phyloP scores from a whole-genome alignment of 257 asterid genomes.

The Ilex aquifolium region DNA sequence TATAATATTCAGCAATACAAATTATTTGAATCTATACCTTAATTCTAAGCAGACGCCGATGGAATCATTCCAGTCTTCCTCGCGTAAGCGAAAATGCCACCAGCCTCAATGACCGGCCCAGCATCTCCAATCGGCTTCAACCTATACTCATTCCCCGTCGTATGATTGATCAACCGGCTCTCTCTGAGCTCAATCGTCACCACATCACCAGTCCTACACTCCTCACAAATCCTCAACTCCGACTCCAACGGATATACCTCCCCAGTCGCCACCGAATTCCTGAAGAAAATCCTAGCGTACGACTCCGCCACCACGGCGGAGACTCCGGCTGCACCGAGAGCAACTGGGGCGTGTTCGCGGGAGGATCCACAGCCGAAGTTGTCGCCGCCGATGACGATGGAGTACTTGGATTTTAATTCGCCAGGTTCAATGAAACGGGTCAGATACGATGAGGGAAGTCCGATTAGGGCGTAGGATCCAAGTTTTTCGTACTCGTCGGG shows the following conservation, averaged over 20 bases:
- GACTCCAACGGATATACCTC: conserved; percentile 88
- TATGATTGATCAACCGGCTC: conserved; percentile 70
- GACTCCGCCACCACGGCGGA: conserved; percentile 91
- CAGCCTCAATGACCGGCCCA: conserved; percentile 92
- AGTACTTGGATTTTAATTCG: conserved; percentile 51
- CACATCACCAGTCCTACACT: conserved; percentile 81
- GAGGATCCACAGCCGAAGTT: conserved; percentile 97
- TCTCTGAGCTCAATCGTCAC: conserved; percentile 72
- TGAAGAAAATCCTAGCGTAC: conserved; percentile 79
- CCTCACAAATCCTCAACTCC: conserved; percentile 80
- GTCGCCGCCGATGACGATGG: conserved; percentile 76
- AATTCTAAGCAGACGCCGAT: conserved; percentile 27
- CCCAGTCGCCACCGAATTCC: conserved; percentile 92
- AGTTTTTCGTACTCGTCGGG: conserved; percentile 88
- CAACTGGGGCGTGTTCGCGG: conserved; percentile 95
- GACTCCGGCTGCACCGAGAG: conserved; percentile 83
- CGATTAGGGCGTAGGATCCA: conserved; percentile 82
- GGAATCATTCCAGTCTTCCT: conserved; percentile 92
- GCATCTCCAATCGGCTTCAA: conserved; percentile 96
- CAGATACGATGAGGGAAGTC: conserved; percentile 60
- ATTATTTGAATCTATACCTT: not conserved
- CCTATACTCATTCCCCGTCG: conserved; percentile 66
- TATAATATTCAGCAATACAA: no score
- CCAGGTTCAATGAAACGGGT: conserved; percentile 76
- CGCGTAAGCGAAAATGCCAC: conserved; percentile 90